Evolutionary conservation across 768 basidiomycete genomes (phyloP), one percentile per base, ranked within the genome.

Genomic region (Ramaria sp.): DNA sequence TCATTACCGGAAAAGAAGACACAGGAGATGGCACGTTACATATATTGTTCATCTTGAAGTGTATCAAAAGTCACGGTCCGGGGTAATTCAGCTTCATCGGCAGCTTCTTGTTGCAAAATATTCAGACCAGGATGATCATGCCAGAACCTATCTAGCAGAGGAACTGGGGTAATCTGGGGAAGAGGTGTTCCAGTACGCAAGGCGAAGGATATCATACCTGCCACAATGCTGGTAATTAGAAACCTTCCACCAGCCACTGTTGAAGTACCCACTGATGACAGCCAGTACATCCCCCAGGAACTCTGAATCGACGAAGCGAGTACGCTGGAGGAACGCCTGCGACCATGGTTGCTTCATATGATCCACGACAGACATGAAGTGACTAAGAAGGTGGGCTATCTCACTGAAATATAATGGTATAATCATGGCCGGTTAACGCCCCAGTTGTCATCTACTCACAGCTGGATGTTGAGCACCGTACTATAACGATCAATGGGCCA

Each of bases 201-300:
- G 7, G 88, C 78, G 0, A 82, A 83, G 0, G 89, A 84, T 54
- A 89, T 82, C 78, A 94, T 80, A 33, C 79, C 88, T 89, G 33
- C 19, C 27, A 31, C 49, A 19, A 11, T 3, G 19, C 5, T 43
- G 38, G 9, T 12, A 17, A 11, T 17, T 4, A 27, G 24, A 37
- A 27, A 19, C 20, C 4, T 38, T 42, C 24, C 55, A 34, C 41
- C 1, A n/a, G 38, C 59, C 2, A n/a, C 2, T 17, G 17, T 43
- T 9, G n/a, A 43, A n/a, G 17, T 27, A 64, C 79, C 51, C 59
- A 86, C 86, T 84, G 58, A 92, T 82, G 7, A 92, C 86, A 10
- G 90, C 86, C 3, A 93, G 74, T 7, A 91, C 75, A 56, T 92
- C 90, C 1, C 91, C 91, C 60, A 92, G 83, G 62, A 93, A 93